phyloP scores from a whole-genome alignment of 805 yeast genomes.

The Wickerhamiella lipophila region DNA sequence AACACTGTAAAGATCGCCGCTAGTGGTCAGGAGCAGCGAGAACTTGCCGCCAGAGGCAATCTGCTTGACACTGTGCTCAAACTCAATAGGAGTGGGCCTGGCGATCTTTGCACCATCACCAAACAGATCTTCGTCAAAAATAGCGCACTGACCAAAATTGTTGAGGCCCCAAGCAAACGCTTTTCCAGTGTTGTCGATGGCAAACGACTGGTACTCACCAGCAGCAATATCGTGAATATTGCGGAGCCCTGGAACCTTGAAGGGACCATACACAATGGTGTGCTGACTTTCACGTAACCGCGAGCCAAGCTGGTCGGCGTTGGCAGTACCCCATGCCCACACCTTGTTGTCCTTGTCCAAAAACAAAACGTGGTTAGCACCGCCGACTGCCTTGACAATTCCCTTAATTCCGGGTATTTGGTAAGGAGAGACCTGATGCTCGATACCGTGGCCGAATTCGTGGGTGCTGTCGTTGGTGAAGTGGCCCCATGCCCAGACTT shows the following conservation, averaged over 20 bases:
- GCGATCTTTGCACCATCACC: constrained; percentile 56
- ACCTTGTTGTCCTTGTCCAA: constrained; percentile 76
- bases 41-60: constrained; percentile 95
- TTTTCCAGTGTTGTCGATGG: constrained; percentile 56
- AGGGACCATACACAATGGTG: constrained; percentile 42
- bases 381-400: constrained; percentile 74
- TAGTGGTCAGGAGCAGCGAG: constrained; percentile 56
- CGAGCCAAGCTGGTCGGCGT: constrained; percentile 83
- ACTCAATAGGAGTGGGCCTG: constrained; percentile 61
- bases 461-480: constrained; percentile 75
- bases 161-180: constrained; percentile 91
- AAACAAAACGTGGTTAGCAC: constrained; percentile 85
- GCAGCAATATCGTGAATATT: constrained; percentile 70
- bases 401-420: constrained; percentile 49
- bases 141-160: constrained; percentile 94
- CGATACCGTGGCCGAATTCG: constrained; percentile 58
- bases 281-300: constrained; percentile 35
- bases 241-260: constrained; percentile 68
- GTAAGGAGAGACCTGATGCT: constrained; percentile 55
- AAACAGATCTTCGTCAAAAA: constrained; percentile 37
- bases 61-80: constrained; percentile 37
- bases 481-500: constrained; percentile 95
- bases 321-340: constrained; percentile 96
- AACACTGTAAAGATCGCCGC: constrained; percentile 68
- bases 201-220: constrained; percentile 95